phyloP scores from a whole-genome alignment of 176 grass and related monocot genomes.

The Triticum dicoccoides region DNA sequence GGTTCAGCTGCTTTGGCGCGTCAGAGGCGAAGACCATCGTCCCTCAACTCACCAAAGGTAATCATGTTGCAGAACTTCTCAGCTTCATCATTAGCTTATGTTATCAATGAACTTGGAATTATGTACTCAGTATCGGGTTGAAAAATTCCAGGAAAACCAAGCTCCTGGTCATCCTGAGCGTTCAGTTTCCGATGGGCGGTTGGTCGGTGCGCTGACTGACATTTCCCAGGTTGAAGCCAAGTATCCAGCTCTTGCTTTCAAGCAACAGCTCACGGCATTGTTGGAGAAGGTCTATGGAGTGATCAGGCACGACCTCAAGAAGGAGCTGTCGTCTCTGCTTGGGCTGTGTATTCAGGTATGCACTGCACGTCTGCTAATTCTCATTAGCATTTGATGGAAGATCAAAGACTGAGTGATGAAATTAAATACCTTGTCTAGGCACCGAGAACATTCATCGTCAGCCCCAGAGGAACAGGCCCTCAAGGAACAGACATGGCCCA shows the following conservation, averaged over 20 bases:
- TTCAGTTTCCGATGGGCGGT: constrained; percentile 36
- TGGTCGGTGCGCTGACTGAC: constrained; percentile 39
- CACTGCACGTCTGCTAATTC: neutral
- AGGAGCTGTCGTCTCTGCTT: constrained; percentile 64
- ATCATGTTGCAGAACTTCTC: neutral
- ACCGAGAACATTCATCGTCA: constrained; percentile 50
- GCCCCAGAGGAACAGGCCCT: constrained; percentile 40
- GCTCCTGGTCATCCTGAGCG: constrained; percentile 27
- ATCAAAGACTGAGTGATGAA: neutral
- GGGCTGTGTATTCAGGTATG: constrained; percentile 65
- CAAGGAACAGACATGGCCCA: constrained; percentile 54
- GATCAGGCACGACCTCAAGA: constrained; percentile 66
- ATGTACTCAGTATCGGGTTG: neutral
- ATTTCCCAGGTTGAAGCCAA: constrained; percentile 67
- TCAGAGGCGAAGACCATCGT: constrained; percentile 48
- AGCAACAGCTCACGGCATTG: constrained; percentile 65
- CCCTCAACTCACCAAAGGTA: constrained; percentile 39
- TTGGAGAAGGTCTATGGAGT: constrained; percentile 79
- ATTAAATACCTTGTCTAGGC: constrained; percentile 22
- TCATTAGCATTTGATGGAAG: neutral
- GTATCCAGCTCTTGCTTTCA: constrained; percentile 70
- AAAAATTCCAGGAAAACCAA: constrained; percentile 36
- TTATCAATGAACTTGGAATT: neutral
- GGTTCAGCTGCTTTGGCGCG: constrained; percentile 42
- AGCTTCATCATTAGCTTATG: neutral